Evolutionary conservation across 164 flowering plant species (phyloP).

Genomic region (Vitis amurensis): DNA sequence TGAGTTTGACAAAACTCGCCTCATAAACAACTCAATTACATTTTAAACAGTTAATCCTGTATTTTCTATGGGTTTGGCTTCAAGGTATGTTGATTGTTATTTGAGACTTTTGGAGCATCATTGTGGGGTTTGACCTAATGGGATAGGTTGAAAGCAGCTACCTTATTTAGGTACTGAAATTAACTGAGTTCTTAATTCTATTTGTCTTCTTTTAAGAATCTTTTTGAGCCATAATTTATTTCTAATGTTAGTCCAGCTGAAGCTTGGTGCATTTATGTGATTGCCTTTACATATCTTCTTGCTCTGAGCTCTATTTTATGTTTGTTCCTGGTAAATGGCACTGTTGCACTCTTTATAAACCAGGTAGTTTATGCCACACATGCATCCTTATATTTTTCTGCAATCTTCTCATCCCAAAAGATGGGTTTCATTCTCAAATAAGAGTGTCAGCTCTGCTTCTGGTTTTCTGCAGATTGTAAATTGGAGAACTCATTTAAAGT

Average conservation of each 20-base stretch:
- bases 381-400: not conserved
- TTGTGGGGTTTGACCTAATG: not conserved
- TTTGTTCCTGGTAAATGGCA: not conserved
- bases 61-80: not conserved
- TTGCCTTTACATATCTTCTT: no score
- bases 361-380: not conserved
- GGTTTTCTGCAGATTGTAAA: conserved; percentile 56
- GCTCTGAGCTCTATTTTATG: not conserved
- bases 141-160: not conserved
- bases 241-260: no score
- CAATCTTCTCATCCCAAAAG: no score
- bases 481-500: conserved; percentile 70
- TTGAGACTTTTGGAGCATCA: not conserved
- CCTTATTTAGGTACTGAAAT: no score
- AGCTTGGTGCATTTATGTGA: no score
- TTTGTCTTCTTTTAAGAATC: no score
- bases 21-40: not conserved
- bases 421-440: not conserved
- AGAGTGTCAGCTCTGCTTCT: not conserved
- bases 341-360: no score
- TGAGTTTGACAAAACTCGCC: not conserved
- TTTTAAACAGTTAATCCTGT: not conserved
- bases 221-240: no score
- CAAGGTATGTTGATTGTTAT: not conserved
- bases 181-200: no score